Evolutionary conservation across 1,284 basidiomycete species (phyloP), one percentile per base, ranked within the genome.

Genomic region (Marasmius oreades): DNA sequence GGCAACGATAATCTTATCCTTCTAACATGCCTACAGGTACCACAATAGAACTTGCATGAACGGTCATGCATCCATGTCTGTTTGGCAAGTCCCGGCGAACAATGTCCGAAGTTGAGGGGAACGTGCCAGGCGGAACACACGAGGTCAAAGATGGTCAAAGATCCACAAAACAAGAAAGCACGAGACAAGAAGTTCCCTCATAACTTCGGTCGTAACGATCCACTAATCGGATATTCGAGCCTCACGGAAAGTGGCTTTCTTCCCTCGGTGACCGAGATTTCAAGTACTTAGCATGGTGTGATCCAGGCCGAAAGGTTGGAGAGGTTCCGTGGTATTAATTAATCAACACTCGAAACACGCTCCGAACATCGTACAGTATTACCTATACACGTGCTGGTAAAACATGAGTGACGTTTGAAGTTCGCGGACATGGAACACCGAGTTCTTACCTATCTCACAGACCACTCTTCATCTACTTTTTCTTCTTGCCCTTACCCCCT

Each of bases 401-500:
- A n/a, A 18, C 24, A 22, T 52, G 56, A 59, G 53, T 46, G 36
- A 51, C 45, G 43, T 51, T 31, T 46, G 36, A 51, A 36, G 43
- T 51, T 31, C 55, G 50, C 37, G 34, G 44, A 39, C 33, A 59
- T 52, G 24, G 39, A 43, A 44, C 47, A 55, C 50, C 55, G 43
- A 45, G 24, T 31, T 26, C 56, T 37, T 59, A 55, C 54, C 12
- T 16, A 28, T 43, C 33, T 56, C 12, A 51, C 42, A 42, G 50
- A 39, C 26, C 20, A 23, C 34, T 26, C 34, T n/a, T 39, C 42
- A 28, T 51, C 62, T 70, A 74, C 65, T 73, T 73, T 64, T 67
- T 74, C 65, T 73, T 76, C 66, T 75, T 77, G 26, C 70, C 69
- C 60, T 75, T 77, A 11, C 66, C 63, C 12, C 67, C 67, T 37